Percentiles rank a stretch among this genome's conserved stretches.
Conservation (phyloP, 176 grass and related monocot genomes). For the Puya raimondii region DNA sequence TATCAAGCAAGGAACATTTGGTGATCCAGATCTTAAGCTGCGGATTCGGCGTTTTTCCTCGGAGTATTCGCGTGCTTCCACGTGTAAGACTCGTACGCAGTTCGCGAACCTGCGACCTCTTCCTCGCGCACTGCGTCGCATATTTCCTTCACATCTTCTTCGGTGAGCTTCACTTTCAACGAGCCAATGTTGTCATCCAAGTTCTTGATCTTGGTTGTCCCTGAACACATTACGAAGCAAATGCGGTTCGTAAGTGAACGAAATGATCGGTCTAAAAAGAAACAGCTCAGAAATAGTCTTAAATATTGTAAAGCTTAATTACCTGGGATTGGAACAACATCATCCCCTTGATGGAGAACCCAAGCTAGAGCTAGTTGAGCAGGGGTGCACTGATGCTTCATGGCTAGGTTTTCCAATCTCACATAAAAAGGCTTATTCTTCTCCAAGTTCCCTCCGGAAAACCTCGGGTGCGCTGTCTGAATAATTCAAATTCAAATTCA, state of each 20-base stretch:
- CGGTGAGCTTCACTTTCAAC: constrained; percentile 53
- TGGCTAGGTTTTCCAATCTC: constrained; percentile 37
- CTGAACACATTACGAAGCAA: constrained; percentile 31
- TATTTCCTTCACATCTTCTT: constrained; percentile 49
- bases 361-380: constrained; percentile 67
- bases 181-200: constrained; percentile 51
- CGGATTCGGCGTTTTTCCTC: not conserved
- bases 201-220: constrained; percentile 69
- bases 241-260: no score
- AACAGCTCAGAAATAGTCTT: no score
- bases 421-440: constrained; percentile 63
- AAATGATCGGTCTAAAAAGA: no score
- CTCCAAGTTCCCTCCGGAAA: constrained; percentile 50
- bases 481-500: no score
- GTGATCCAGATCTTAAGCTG: not conserved
- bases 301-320: not conserved
- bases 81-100: constrained; percentile 18
- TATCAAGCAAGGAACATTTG: not conserved
- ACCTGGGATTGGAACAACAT: constrained; percentile 86
- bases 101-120: constrained; percentile 50
- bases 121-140: constrained; percentile 35
- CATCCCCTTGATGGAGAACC: constrained; percentile 73
- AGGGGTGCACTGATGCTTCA: constrained; percentile 60
- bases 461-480: constrained; percentile 50
- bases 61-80: constrained; percentile 64